These are phyloP conservation scores for Chlamydomonas sp. DNA, from an alignment of 139 green algal genomes.

Conservation along the genomic window DNA sequence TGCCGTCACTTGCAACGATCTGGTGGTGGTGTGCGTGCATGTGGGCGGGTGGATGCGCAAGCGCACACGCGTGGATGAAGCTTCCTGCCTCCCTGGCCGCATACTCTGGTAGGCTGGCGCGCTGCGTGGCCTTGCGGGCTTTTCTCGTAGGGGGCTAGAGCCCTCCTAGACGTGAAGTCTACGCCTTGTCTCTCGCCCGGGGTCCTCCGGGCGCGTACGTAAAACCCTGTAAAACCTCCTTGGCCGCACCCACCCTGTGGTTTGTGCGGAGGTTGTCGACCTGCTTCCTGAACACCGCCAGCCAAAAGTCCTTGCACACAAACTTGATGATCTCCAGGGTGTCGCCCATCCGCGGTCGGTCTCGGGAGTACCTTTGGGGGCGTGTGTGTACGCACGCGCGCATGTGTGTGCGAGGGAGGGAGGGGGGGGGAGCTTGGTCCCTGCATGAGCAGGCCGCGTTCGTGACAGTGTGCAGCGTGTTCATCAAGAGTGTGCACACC, in stretches of 20 bases:
- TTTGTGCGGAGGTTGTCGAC: slow-evolving; percentile 86
- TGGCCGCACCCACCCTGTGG: slow-evolving; percentile 47
- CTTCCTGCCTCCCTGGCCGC: neutral
- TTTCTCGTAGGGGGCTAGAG: too few relatives aligned
- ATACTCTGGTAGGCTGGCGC: neutral
- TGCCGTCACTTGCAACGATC: neutral
- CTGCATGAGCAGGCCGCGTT: neutral
- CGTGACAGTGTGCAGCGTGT: neutral
- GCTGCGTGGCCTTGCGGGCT: neutral
- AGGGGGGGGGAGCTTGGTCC: neutral
- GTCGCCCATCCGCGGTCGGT: slow-evolving; percentile 54
- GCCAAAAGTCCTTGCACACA: slow-evolving; percentile 86
- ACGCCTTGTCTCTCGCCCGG: neutral
- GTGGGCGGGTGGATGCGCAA: too few relatives aligned
- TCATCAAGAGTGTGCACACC: neutral
- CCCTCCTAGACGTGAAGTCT: too few relatives aligned
- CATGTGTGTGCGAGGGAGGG: neutral
- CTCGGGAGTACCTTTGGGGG: slow-evolving; percentile 41
- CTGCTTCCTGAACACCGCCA: slow-evolving; percentile 75
- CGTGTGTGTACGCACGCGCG: neutral
- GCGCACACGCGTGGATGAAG: neutral
- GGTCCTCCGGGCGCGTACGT: neutral
- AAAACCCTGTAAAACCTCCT: neutral
- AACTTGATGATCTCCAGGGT: slow-evolving; percentile 84
- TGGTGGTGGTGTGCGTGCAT: too few relatives aligned